A percentile compares a stretch with the other conserved stretches of the same genome.
Conservation (phyloP, 805 yeast genomes). For the Huiozyma naganishii region DNA sequence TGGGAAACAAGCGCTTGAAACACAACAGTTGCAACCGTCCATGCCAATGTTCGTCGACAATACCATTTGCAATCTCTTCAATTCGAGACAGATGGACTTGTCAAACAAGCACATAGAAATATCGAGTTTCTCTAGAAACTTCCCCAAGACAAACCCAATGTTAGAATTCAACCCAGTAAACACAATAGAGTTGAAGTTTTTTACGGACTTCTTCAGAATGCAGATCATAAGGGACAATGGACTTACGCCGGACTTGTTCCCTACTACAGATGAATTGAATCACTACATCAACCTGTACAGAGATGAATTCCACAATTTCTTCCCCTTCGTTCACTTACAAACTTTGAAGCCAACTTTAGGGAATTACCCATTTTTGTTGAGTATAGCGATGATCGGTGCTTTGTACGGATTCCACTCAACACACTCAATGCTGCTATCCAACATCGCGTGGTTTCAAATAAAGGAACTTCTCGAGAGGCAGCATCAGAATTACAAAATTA, state of each 20-base stretch:
- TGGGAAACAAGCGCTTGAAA: not conserved
- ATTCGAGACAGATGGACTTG: slow-evolving; percentile 52
- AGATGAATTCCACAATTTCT: slow-evolving; percentile 67
- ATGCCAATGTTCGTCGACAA: not conserved
- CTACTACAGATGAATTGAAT: slow-evolving; percentile 66
- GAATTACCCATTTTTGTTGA: slow-evolving; percentile 55
- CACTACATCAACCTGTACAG: slow-evolving; percentile 65
- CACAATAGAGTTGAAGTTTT: slow-evolving; percentile 8
- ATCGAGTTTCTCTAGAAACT: not conserved
- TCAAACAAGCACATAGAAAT: slow-evolving; percentile 34
- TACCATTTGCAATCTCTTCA: slow-evolving; percentile 39
- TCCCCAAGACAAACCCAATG: not conserved
- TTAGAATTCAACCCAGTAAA: not conserved
- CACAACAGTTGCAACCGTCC: not conserved
- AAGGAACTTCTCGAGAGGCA: slow-evolving; percentile 53
- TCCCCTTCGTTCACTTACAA: slow-evolving; percentile 55
- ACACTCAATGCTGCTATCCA: slow-evolving; percentile 61
- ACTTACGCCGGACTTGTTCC: slow-evolving; percentile 51
- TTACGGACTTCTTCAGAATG: slow-evolving; percentile 41
- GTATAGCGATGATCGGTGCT: slow-evolving; percentile 86
- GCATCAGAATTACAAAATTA: slow-evolving; percentile 37
- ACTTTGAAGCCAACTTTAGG: slow-evolving; percentile 40
- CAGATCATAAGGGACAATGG: slow-evolving; percentile 45
- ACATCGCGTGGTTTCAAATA: slow-evolving; percentile 56
- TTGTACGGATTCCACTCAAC: slow-evolving; percentile 69